Evolutionary conservation across 176 grass and related monocot genomes (phyloP).

Genomic region (Panicum miliaceum): DNA sequence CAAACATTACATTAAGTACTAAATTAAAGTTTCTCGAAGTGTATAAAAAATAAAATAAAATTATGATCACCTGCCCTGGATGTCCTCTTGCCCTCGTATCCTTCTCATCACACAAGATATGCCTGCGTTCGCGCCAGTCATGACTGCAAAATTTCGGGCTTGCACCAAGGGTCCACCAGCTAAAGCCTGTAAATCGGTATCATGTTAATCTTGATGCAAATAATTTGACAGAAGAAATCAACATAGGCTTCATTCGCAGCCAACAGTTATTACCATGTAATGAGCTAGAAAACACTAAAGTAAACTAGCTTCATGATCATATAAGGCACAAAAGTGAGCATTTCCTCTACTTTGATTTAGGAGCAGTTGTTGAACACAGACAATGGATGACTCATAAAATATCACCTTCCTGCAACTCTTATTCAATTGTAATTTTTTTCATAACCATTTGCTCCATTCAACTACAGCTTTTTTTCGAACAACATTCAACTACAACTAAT

Average conservation of each 20-base stretch:
- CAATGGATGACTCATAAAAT: neutral
- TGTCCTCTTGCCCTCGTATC: slow-evolving; percentile 81
- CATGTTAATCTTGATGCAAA: slow-evolving; percentile 6
- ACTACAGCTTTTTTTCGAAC: neutral
- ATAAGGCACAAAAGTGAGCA: slow-evolving; percentile 10
- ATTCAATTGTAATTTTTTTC: neutral
- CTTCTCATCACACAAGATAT: slow-evolving; percentile 93
- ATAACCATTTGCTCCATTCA: neutral
- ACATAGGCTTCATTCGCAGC: neutral
- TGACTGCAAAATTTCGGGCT: slow-evolving; percentile 93
- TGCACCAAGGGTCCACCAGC: slow-evolving; percentile 74
- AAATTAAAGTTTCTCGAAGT: neutral
- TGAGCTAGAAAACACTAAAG: slow-evolving; percentile 5
- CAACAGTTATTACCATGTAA: slow-evolving; percentile 7
- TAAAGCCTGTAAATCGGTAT: slow-evolving; percentile 63
- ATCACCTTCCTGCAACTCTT: neutral
- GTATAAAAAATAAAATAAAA: slow-evolving; percentile 17
- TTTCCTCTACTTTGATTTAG: neutral
- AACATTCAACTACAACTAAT: neutral
- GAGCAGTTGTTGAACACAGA: neutral
- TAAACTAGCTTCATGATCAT: neutral
- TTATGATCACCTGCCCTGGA: slow-evolving; percentile 69
- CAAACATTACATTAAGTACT: neutral
- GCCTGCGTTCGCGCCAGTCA: slow-evolving; percentile 80
- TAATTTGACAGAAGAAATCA: slow-evolving; percentile 17